Evolutionary conservation across 73 alveolate species (phyloP).

Genomic region (Effrenium voratum): DNA sequence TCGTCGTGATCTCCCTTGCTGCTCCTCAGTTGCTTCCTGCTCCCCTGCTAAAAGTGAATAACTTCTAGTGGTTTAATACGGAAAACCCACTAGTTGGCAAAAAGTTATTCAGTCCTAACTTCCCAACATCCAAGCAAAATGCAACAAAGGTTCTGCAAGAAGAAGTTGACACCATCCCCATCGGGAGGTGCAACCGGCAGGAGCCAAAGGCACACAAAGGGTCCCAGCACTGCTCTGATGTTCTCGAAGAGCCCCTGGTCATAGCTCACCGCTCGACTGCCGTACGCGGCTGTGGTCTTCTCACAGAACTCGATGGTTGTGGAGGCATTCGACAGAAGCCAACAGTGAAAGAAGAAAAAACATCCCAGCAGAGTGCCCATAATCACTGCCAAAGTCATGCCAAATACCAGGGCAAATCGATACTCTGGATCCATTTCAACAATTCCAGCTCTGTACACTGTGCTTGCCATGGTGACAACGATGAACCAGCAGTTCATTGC

Average conservation of each 20-base stretch:
- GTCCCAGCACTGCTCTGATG: slow-evolving; percentile 56
- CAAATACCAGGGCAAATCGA: slow-evolving; percentile 55
- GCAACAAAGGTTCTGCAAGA: too few relatives aligned
- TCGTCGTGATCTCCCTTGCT: too few relatives aligned
- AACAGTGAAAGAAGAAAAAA: slow-evolving; percentile 44
- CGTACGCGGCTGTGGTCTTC: background rate
- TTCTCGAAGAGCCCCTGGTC: slow-evolving; percentile 85
- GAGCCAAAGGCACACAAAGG: slow-evolving; percentile 27
- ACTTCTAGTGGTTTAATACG: too few relatives aligned
- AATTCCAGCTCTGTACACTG: too few relatives aligned
- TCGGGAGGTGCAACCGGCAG: slow-evolving; percentile 53
- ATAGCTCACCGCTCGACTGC: slow-evolving; percentile 66
- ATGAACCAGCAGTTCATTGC: slow-evolving; percentile 65
- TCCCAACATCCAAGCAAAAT: too few relatives aligned
- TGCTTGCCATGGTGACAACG: slow-evolving; percentile 37
- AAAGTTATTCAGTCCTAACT: too few relatives aligned
- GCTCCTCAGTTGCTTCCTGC: too few relatives aligned
- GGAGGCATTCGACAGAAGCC: slow-evolving; percentile 43
- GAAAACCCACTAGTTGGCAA: too few relatives aligned
- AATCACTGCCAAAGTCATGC: slow-evolving; percentile 59
- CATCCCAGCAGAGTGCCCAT: slow-evolving; percentile 60
- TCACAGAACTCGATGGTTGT: slow-evolving; percentile 66
- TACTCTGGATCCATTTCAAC: too few relatives aligned
- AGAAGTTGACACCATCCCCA: slow-evolving; percentile 65
- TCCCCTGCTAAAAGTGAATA: too few relatives aligned